These are phyloP conservation scores for Lactifluus piperatus DNA, from an alignment of 768 basidiomycete genomes.

Conservation along the genomic window DNA sequence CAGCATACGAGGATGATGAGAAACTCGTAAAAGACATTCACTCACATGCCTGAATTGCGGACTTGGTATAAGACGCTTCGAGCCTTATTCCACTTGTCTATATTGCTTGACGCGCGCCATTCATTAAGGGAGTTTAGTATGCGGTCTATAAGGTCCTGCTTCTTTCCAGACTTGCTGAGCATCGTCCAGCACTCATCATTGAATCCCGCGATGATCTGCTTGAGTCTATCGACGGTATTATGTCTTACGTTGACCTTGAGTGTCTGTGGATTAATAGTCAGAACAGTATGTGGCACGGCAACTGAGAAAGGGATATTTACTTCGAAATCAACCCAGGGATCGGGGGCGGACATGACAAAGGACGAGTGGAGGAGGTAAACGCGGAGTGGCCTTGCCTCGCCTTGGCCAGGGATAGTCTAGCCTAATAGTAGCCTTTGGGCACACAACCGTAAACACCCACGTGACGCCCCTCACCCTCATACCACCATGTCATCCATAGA, in stretches of 20 bases:
- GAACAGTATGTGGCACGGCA: background rate
- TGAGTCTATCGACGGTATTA: slow-evolving; percentile 81
- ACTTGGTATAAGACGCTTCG: slow-evolving; percentile 62
- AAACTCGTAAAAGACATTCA: slow-evolving; percentile 23
- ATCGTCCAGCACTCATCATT: slow-evolving; percentile 69
- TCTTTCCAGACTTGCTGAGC: slow-evolving; percentile 72
- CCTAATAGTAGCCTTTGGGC: background rate
- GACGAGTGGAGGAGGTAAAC: background rate
- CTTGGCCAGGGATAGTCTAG: background rate
- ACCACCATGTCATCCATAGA: slow-evolving; percentile 9
- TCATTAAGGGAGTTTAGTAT: slow-evolving; percentile 49
- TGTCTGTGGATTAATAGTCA: slow-evolving; percentile 34
- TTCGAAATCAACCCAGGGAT: slow-evolving; percentile 68
- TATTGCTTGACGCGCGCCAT: slow-evolving; percentile 48
- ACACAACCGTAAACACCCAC: slow-evolving; percentile 31
- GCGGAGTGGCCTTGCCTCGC: background rate
- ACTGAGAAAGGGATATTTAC: slow-evolving; percentile 32
- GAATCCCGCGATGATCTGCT: slow-evolving; percentile 68
- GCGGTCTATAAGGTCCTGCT: slow-evolving; percentile 79
- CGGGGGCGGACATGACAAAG: slow-evolving; percentile 47
- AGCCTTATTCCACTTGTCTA: slow-evolving; percentile 63
- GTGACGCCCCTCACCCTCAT: background rate
- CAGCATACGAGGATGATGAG: background rate
- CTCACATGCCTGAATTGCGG: slow-evolving; percentile 57
- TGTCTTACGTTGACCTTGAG: slow-evolving; percentile 61